Conservation (phyloP, 106 monocot genomes). For the Apostasia shenzhenica region DNA sequence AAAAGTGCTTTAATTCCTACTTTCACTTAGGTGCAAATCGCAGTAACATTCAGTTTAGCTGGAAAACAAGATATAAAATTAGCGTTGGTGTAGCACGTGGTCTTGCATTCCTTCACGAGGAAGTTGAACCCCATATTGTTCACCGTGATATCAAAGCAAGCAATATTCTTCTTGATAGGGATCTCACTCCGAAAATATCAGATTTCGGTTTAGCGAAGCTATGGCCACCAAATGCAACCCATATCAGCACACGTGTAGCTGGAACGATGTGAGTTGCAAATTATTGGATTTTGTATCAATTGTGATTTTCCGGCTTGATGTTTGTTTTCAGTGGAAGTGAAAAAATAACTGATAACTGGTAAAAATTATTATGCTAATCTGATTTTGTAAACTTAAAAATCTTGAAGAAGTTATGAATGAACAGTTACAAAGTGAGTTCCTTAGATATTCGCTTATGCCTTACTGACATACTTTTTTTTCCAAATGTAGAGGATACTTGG, state of each 20-base stretch:
- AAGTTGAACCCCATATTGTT: slow-evolving; percentile 47
- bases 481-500: slow-evolving; percentile 58
- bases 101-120: slow-evolving; percentile 71
- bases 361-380: too few relatives aligned
- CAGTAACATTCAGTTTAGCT: slow-evolving; percentile 49
- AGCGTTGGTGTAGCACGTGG: slow-evolving; percentile 63
- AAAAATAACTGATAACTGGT: too few relatives aligned
- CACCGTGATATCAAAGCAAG: slow-evolving; percentile 77
- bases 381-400: too few relatives aligned
- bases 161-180: slow-evolving; percentile 68
- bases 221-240: slow-evolving; percentile 56
- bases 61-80: slow-evolving; percentile 50
- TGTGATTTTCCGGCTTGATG: too few relatives aligned
- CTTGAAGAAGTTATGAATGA: too few relatives aligned
- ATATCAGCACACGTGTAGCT: slow-evolving; percentile 73
- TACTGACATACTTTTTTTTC: slow-evolving; percentile 15
- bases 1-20: not conserved
- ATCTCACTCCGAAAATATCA: slow-evolving; percentile 65
- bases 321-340: too few relatives aligned
- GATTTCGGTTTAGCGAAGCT: slow-evolving; percentile 78
- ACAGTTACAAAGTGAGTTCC: too few relatives aligned
- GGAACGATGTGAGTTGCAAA: slow-evolving; percentile 53
- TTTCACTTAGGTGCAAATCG: slow-evolving; percentile 29
- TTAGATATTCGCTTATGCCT: not conserved
- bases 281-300: not conserved